A percentile compares a stretch with the other conserved stretches of the same genome.
Conservation (phyloP, 2,329 filamentous ascomycete species). For the Stenocarpella maydis region DNA sequence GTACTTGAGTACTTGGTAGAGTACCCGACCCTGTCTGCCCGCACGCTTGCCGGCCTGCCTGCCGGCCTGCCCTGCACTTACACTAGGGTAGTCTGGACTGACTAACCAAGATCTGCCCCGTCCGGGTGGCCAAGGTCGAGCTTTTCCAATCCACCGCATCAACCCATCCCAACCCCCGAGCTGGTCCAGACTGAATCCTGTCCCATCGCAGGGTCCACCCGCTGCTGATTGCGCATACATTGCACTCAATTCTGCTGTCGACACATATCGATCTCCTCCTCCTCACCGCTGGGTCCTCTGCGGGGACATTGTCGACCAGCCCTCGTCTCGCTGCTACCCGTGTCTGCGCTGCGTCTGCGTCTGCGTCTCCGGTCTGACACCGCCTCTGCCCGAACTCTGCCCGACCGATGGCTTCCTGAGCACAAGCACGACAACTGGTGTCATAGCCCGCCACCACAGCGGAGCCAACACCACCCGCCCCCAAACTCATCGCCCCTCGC, state of each 20-base stretch:
- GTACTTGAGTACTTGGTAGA: no score
- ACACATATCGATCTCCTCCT: background rate
- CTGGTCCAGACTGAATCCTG: slow-evolving; percentile 10
- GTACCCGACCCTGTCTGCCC: background rate
- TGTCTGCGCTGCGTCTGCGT: no score
- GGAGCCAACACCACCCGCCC: slow-evolving; percentile 4
- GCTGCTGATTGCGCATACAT: background rate
- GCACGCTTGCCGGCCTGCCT: background rate
- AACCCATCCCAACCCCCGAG: background rate
- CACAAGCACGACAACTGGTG: slow-evolving; percentile 27
- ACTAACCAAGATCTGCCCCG: slow-evolving; percentile 18
- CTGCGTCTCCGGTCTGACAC: background rate
- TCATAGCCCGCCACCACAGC: slow-evolving; percentile 21
- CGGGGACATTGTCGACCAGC: slow-evolving; percentile 12
- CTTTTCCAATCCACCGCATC: slow-evolving; percentile 29
- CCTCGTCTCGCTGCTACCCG: background rate
- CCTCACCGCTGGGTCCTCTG: background rate
- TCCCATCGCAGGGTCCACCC: slow-evolving; percentile 21
- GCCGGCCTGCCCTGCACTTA: background rate
- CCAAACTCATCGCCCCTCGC: slow-evolving; percentile 15
- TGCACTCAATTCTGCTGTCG: background rate
- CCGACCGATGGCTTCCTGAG: slow-evolving; percentile 32
- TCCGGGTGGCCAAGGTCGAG: slow-evolving; percentile 24
- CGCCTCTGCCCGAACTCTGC: slow-evolving; percentile 17
- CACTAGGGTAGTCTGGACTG: no score